Percentiles rank a stretch among this genome's conserved stretches.
phyloP scores from a whole-genome alignment of 495 filamentous ascomycete species.

The Apiosordaria backusii region DNA sequence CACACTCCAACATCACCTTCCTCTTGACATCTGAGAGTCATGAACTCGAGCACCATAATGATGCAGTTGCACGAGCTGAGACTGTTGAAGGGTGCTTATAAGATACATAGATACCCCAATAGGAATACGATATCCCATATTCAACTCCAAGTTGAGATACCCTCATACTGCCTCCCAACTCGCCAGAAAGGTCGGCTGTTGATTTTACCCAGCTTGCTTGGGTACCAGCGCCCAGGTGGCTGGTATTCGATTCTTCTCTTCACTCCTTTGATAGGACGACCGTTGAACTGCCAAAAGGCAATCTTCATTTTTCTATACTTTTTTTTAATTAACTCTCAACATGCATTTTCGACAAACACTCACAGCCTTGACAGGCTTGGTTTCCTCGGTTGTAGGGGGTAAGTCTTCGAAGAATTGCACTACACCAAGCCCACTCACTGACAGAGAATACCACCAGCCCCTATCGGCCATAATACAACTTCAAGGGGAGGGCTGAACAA shows the following conservation, averaged over 20 bases:
- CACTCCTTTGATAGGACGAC: conserved; percentile 31
- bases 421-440: background rate
- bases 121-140: background rate
- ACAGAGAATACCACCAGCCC: conserved; percentile 25
- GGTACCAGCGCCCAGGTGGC: conserved; percentile 26
- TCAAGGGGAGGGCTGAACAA: conserved; percentile 25
- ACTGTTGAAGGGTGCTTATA: background rate
- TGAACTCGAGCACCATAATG: background rate
- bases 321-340: conserved; percentile 25
- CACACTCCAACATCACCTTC: background rate
- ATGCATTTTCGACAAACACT: conserved; percentile 32
- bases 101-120: background rate
- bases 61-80: background rate
- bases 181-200: background rate
- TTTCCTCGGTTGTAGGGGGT: conserved; percentile 31
- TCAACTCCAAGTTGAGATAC: background rate
- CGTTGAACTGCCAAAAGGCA: background rate
- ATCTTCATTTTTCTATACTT: conserved; percentile 24
- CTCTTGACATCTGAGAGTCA: background rate
- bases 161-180: background rate
- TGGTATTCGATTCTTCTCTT: conserved; percentile 22
- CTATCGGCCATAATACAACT: conserved; percentile 15
- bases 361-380: conserved; percentile 30
- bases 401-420: conserved; percentile 6
- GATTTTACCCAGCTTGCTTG: conserved; percentile 19